Evolutionary conservation across 352 stramenopile genomes (phyloP).

Genomic region (Phytophthora idaei): DNA sequence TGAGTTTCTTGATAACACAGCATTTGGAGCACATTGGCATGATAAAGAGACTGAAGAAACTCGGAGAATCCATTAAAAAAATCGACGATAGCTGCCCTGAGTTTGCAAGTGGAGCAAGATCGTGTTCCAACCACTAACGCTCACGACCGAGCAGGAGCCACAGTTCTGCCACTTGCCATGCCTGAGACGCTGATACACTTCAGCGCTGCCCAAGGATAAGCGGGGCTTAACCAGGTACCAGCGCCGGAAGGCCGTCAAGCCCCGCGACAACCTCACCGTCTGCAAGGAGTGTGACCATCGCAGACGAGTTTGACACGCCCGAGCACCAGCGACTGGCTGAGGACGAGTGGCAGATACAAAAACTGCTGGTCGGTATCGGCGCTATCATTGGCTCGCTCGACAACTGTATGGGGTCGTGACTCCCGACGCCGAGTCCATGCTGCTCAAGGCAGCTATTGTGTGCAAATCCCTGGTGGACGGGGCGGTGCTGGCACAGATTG

Average conservation of each 20-base stretch:
- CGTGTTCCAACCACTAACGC: conserved; percentile 40
- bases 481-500: conserved; percentile 41
- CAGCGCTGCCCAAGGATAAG: conserved; percentile 18
- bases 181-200: conserved; percentile 43
- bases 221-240: conserved; percentile 34
- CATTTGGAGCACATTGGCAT: too few species aligned
- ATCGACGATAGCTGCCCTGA: conserved; percentile 11
- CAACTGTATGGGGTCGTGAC: conserved; percentile 64
- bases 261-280: conserved; percentile 43
- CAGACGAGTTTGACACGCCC: conserved; percentile 34
- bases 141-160: conserved; percentile 27
- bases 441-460: conserved; percentile 47
- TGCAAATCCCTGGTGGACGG: conserved; percentile 45
- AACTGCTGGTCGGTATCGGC: conserved; percentile 51
- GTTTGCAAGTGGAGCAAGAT: conserved; percentile 31
- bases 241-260: conserved; percentile 52
- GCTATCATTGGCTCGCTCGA: conserved; percentile 57
- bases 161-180: conserved; percentile 38
- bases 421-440: conserved; percentile 39
- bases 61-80: background rate
- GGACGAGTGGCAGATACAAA: conserved; percentile 49
- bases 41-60: background rate
- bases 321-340: conserved; percentile 39
- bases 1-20: too few species aligned
- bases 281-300: conserved; percentile 51